These are phyloP conservation scores for Talaromyces verruculosus DNA, from an alignment of 2,329 filamentous ascomycete species.

Conservation along the genomic window DNA sequence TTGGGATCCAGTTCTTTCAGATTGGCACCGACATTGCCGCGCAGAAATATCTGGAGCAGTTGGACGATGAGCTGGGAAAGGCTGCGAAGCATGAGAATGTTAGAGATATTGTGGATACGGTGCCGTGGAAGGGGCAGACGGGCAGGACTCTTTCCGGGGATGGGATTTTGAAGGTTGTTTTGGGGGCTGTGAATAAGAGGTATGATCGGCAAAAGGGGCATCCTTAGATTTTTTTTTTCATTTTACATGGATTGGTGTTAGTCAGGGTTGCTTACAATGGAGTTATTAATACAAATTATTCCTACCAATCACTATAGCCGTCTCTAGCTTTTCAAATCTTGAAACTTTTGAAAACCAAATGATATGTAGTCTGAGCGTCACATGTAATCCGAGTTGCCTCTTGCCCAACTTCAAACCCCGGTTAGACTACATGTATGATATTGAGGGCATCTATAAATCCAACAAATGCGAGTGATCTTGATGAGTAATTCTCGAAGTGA, in stretches of 20 bases:
- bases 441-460: background rate
- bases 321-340: background rate
- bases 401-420: background rate
- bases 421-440: background rate
- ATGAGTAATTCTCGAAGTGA: too few species aligned
- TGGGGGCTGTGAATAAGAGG: constrained; percentile 71
- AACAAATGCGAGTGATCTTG: too few species aligned
- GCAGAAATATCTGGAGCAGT: constrained; percentile 61
- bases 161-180: constrained; percentile 75
- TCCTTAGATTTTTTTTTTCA: constrained; percentile 12
- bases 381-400: background rate
- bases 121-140: constrained; percentile 63
- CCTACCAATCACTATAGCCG: background rate
- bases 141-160: constrained; percentile 61
- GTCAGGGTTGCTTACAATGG: background rate
- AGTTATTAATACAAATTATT: background rate
- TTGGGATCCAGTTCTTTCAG: constrained; percentile 96
- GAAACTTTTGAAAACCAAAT: background rate
- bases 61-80: constrained; percentile 72
- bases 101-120: constrained; percentile 89
- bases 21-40: constrained; percentile 73
- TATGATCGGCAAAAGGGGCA: constrained; percentile 53
- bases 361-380: background rate
- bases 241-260: background rate
- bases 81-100: constrained; percentile 49